Percentiles rank a stretch among this genome's conserved stretches.
Conservation (phyloP, 805 yeast species). For the Priceomyces medius region DNA sequence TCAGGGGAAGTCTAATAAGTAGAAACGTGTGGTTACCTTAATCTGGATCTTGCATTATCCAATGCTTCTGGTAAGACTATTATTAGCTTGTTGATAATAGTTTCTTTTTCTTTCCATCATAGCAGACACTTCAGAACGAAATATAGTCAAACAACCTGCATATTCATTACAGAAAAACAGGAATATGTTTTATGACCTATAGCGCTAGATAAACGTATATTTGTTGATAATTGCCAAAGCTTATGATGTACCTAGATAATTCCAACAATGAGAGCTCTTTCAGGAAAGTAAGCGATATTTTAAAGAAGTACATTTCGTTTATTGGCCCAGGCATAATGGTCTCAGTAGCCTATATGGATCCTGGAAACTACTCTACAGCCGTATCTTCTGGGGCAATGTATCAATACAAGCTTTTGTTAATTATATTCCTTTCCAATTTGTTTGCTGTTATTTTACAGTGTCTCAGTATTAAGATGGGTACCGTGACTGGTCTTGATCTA, state of each 20-base stretch:
- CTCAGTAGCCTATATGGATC: constrained; percentile 94
- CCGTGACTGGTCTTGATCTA: constrained; percentile 89
- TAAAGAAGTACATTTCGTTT: constrained; percentile 56
- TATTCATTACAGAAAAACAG: too few relatives aligned
- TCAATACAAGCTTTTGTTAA: constrained; percentile 73
- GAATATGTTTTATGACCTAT: too few relatives aligned
- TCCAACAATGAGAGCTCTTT: not conserved
- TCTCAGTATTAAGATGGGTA: constrained; percentile 83
- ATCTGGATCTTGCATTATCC: too few relatives aligned
- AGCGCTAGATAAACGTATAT: too few relatives aligned
- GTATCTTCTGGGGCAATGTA: constrained; percentile 92
- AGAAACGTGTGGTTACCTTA: too few relatives aligned
- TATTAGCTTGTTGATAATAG: too few relatives aligned
- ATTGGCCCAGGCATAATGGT: constrained; percentile 98
- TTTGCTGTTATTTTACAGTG: constrained; percentile 87
- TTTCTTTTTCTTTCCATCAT: too few relatives aligned
- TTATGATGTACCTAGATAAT: not conserved
- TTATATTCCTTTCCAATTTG: constrained; percentile 74
- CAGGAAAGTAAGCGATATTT: constrained; percentile 4
- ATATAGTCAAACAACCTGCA: too few relatives aligned
- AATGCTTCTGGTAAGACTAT: too few relatives aligned
- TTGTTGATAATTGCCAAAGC: too few relatives aligned
- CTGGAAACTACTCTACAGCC: constrained; percentile 94
- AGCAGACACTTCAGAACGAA: too few relatives aligned
- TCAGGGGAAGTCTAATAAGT: too few relatives aligned